Conservation (phyloP, 345 rosid species). For the Reutealis trisperma region DNA sequence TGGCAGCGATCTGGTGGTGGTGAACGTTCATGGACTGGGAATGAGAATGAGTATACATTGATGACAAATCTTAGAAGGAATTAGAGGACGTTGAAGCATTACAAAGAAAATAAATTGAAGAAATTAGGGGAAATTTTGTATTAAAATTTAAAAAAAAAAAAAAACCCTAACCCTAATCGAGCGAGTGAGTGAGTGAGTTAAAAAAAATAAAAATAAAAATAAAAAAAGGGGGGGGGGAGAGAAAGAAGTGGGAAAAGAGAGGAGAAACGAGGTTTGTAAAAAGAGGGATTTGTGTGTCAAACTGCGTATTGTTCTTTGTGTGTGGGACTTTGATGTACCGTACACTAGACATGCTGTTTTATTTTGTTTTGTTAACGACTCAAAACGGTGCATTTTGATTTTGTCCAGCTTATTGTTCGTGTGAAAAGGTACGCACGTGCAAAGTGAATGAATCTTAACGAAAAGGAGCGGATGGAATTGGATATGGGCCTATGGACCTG, state of each 20-base stretch:
- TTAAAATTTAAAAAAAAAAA: background rate
- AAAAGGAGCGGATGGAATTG: background rate
- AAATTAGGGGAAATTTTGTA: background rate
- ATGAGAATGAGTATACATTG: constrained; percentile 70
- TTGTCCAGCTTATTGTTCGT: background rate
- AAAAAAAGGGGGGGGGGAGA: background rate
- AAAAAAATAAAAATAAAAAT: background rate
- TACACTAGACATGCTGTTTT: background rate
- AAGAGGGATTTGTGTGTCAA: background rate
- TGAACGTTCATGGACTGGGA: constrained; percentile 57
- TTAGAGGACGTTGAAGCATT: constrained; percentile 34
- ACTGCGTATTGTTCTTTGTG: background rate
- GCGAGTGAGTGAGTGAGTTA: background rate
- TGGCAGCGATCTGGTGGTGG: constrained; percentile 39
- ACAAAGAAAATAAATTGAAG: constrained; percentile 5
- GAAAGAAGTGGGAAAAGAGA: background rate
- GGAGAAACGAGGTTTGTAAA: background rate
- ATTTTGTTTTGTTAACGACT: background rate
- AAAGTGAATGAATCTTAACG: background rate
- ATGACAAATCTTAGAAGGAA: constrained; percentile 16
- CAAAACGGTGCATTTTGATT: background rate
- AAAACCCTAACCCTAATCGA: constrained; percentile 36
- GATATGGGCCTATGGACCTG: no score
- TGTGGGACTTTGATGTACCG: background rate
- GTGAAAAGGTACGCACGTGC: background rate